A percentile compares a stretch with the other conserved stretches of the same genome.
phyloP scores from a whole-genome alignment of 2,329 filamentous ascomycete genomes.

The Colletotrichum ledebouriae region DNA sequence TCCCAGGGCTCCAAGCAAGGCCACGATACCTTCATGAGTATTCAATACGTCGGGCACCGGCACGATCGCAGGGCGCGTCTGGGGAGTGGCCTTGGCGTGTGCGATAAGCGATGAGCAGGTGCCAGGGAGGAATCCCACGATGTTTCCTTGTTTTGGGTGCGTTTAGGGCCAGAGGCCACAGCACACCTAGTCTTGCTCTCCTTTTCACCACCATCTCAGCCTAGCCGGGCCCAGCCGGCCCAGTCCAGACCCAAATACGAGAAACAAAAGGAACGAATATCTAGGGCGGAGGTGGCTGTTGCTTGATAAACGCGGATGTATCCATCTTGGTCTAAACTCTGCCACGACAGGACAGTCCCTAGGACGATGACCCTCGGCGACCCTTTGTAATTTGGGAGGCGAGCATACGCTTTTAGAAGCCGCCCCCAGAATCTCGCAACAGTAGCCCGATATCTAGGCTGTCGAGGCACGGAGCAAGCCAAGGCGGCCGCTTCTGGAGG shows the following conservation, averaged over 20 bases:
- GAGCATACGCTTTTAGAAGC: conserved; percentile 23
- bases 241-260: not conserved
- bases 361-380: conserved; percentile 5
- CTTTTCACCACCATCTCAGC: conserved; percentile 22
- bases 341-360: conserved; percentile 16
- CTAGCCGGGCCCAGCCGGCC: not conserved
- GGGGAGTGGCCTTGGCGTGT: conserved; percentile 35
- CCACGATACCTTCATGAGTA: conserved; percentile 4
- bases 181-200: conserved; percentile 5
- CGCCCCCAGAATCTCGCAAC: conserved; percentile 11
- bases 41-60: conserved; percentile 20
- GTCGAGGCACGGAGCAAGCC: not conserved
- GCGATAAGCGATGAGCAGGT: conserved; percentile 34
- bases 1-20: conserved; percentile 3
- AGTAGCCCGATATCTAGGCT: conserved; percentile 1
- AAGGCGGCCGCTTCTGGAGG: not conserved
- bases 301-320: conserved; percentile 9
- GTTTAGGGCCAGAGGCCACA: conserved; percentile 29
- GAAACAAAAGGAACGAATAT: conserved; percentile 25
- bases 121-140: conserved; percentile 15
- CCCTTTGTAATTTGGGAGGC: conserved; percentile 3
- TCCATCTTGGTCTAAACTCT: conserved; percentile 12
- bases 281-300: not conserved
- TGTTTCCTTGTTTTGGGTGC: conserved; percentile 40
- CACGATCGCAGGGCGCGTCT: conserved; percentile 32